These are phyloP conservation scores for Rhododendron williamsianum DNA, from an alignment of 148 eudicot genomes.

Conservation along the genomic window DNA sequence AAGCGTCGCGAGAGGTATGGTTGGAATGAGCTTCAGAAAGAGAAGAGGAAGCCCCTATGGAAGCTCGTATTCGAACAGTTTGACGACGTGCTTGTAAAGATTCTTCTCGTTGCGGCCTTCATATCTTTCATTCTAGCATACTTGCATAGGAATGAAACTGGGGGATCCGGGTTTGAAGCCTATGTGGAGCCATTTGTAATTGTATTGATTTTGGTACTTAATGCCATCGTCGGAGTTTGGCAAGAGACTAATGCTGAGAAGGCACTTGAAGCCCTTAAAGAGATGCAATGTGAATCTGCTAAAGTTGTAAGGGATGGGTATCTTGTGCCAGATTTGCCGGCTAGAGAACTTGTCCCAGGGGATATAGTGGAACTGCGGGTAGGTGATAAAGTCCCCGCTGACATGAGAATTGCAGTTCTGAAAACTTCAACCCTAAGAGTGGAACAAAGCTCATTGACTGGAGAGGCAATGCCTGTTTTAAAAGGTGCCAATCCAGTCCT, in stretches of 20 bases:
- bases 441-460: slow-evolving; percentile 81
- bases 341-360: slow-evolving; percentile 78
- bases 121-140: slow-evolving; percentile 67
- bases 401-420: slow-evolving; percentile 56
- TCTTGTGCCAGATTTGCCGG: slow-evolving; percentile 60
- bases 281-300: slow-evolving; percentile 67
- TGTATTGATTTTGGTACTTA: slow-evolving; percentile 55
- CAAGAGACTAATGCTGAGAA: slow-evolving; percentile 86
- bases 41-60: slow-evolving; percentile 77
- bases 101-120: slow-evolving; percentile 63
- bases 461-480: slow-evolving; percentile 77
- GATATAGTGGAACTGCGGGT: slow-evolving; percentile 76
- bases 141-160: slow-evolving; percentile 48
- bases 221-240: slow-evolving; percentile 88
- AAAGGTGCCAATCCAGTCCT: slow-evolving; percentile 40
- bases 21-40: slow-evolving; percentile 71
- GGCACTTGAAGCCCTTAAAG: slow-evolving; percentile 81
- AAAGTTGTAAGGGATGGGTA: slow-evolving; percentile 67
- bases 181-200: slow-evolving; percentile 80
- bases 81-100: slow-evolving; percentile 76
- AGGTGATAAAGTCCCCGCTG: slow-evolving; percentile 84
- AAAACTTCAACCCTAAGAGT: slow-evolving; percentile 72
- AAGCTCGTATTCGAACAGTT: slow-evolving; percentile 69
- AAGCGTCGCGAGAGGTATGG: slow-evolving; percentile 47
- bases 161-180: slow-evolving; percentile 47